Percentiles rank a stretch among this genome's conserved stretches.
Conservation (phyloP, 345 rosid genomes). For the Passiflora organensis region DNA sequence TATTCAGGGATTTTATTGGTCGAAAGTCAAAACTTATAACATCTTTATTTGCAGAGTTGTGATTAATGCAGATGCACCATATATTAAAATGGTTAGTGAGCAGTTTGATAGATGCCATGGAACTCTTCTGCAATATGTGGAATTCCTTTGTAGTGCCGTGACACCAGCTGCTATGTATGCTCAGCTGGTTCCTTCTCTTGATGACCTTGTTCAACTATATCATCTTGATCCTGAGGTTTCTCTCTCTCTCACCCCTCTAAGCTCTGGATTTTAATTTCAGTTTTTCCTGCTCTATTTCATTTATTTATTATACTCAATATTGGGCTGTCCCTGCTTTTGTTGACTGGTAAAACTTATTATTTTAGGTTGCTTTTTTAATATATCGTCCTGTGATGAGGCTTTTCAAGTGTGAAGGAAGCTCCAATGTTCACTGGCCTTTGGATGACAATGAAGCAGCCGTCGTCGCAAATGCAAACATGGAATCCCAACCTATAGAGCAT, state of each 20-base stretch:
- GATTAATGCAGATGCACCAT: slow-evolving; percentile 87
- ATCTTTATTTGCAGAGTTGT: slow-evolving; percentile 63
- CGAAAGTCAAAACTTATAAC: not conserved
- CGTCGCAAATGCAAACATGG: slow-evolving; percentile 25
- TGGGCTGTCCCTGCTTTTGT: not conserved
- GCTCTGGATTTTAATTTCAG: not conserved
- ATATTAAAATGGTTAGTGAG: slow-evolving; percentile 98
- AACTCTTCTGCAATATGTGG: slow-evolving; percentile 96
- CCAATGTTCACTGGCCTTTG: slow-evolving; percentile 86
- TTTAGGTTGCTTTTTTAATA: slow-evolving; percentile 90
- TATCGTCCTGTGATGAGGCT: slow-evolving; percentile 98
- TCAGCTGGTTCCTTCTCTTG: slow-evolving; percentile 73
- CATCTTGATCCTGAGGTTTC: slow-evolving; percentile 97
- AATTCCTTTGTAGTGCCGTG: slow-evolving; percentile 81
- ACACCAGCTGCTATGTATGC: slow-evolving; percentile 73
- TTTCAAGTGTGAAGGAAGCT: slow-evolving; percentile 62
- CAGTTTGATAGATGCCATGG: slow-evolving; percentile 99
- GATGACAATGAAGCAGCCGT: slow-evolving; percentile 44
- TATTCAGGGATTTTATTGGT: too few relatives aligned
- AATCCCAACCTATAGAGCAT: slow-evolving; percentile 40
- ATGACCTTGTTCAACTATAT: slow-evolving; percentile 79
- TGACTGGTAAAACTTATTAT: slow-evolving; percentile 1
- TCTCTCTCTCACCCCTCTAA: slow-evolving; percentile 19
- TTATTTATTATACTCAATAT: not conserved
- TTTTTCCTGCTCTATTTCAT: not conserved